A percentile compares a stretch with the other conserved stretches of the same genome.
phyloP scores from a whole-genome alignment of 1,284 basidiomycete genomes.

The Rhodotorula sp. region DNA sequence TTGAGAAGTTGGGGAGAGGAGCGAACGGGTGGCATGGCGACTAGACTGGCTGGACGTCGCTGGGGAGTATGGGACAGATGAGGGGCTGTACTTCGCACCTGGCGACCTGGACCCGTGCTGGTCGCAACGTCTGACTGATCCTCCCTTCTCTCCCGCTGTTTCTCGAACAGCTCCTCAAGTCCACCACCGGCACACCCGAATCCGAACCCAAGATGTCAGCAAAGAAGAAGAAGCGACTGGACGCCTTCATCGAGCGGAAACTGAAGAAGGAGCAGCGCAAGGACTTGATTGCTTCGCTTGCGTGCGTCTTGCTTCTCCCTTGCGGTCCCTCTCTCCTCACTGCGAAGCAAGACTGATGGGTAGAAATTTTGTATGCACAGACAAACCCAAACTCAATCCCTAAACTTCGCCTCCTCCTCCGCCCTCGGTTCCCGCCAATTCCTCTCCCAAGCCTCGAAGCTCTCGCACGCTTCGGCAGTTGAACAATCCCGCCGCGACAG shows the following conservation, averaged over 20 bases:
- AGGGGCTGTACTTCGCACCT: too few relatives aligned
- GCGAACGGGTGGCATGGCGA: too few relatives aligned
- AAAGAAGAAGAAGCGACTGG: slow-evolving; percentile 75
- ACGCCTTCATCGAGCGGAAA: slow-evolving; percentile 85
- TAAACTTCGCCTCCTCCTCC: slow-evolving; percentile 69
- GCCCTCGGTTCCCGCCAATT: slow-evolving; percentile 70
- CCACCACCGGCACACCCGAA: neutral
- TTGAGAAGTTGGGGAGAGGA: too few relatives aligned
- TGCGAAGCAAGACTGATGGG: neutral
- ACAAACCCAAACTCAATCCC: slow-evolving; percentile 67
- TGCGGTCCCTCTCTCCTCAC: neutral
- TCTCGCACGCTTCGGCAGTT: slow-evolving; percentile 47
- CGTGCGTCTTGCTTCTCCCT: slow-evolving; percentile 56
- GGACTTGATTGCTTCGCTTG: slow-evolving; percentile 69
- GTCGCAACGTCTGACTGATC: too few relatives aligned
- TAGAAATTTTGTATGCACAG: slow-evolving; percentile 50
- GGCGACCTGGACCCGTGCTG: neutral
- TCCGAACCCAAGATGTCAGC: slow-evolving; percentile 55
- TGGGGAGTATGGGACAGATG: too few relatives aligned
- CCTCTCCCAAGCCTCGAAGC: slow-evolving; percentile 60
- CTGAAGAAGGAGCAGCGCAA: slow-evolving; percentile 77
- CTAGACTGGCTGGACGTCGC: too few relatives aligned
- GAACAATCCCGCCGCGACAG: slow-evolving; percentile 22
- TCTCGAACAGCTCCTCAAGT: slow-evolving; percentile 15
- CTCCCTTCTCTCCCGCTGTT: too few relatives aligned